A percentile compares a stretch with the other conserved stretches of the same genome.
These are phyloP conservation scores for Eremothecium sinecaudum DNA, from an alignment of 1,139 yeast species.

Conservation along the genomic window DNA sequence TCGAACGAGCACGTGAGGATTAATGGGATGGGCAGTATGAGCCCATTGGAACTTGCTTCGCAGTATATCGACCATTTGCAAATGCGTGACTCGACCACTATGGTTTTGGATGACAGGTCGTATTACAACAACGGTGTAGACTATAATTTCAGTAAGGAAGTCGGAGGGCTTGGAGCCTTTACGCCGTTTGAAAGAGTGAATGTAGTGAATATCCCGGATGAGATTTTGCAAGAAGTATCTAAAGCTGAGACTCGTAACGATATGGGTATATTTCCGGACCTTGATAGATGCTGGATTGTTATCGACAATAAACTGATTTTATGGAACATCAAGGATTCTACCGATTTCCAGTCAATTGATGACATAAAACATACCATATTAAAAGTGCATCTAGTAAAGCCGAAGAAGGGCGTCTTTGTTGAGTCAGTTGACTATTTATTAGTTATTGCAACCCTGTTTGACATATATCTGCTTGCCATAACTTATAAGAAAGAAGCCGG, in stretches of 20 bases:
- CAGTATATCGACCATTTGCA: slow-evolving; percentile 34
- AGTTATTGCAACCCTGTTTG: slow-evolving; percentile 70
- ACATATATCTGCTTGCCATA: slow-evolving; percentile 68
- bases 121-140: slow-evolving; percentile 36
- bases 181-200: slow-evolving; percentile 71
- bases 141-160: slow-evolving; percentile 33
- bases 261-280: slow-evolving; percentile 77
- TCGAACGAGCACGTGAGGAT: slow-evolving; percentile 24
- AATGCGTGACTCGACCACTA: slow-evolving; percentile 33
- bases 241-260: slow-evolving; percentile 59
- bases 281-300: slow-evolving; percentile 80
- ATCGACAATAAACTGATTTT: slow-evolving; percentile 73
- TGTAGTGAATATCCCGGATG: slow-evolving; percentile 71
- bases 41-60: slow-evolving; percentile 34
- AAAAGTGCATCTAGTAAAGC: slow-evolving; percentile 66
- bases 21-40: slow-evolving; percentile 20
- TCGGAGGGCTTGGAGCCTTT: slow-evolving; percentile 39
- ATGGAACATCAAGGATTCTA: slow-evolving; percentile 61
- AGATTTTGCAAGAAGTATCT: slow-evolving; percentile 60
- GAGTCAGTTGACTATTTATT: slow-evolving; percentile 65
- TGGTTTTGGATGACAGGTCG: slow-evolving; percentile 34
- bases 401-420: slow-evolving; percentile 72
- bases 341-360: slow-evolving; percentile 73
- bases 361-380: slow-evolving; percentile 72
- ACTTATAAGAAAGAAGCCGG: slow-evolving; percentile 43